Evolutionary conservation across 2,329 filamentous ascomycete genomes (phyloP).

Genomic region (Alternaria solani): DNA sequence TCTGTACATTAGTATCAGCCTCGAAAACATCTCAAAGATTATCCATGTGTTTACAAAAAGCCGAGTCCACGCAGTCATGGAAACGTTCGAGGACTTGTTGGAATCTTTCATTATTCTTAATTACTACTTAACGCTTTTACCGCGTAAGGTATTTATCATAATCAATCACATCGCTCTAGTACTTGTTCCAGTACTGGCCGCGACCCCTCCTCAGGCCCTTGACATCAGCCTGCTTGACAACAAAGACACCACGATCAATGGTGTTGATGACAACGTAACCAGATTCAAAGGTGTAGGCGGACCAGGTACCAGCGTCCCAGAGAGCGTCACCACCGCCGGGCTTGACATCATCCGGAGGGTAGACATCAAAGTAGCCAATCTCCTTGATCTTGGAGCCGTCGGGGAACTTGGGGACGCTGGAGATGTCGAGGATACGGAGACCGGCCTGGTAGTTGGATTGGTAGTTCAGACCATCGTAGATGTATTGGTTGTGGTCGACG

Average conservation of each 20-base stretch:
- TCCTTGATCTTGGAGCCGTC: slow-evolving; percentile 52
- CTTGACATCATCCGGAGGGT: slow-evolving; percentile 51
- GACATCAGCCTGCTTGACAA: slow-evolving; percentile 36
- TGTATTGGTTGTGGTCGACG: slow-evolving; percentile 59
- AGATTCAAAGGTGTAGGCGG: slow-evolving; percentile 52
- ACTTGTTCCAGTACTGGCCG: slow-evolving; percentile 36
- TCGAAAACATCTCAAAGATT: background rate
- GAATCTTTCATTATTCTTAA: background rate
- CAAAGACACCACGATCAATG: slow-evolving; percentile 55
- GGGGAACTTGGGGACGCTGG: slow-evolving; percentile 48
- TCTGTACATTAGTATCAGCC: background rate
- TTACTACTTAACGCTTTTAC: background rate
- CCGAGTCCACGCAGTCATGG: background rate
- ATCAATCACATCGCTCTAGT: background rate
- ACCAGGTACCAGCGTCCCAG: slow-evolving; percentile 55
- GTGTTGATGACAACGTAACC: slow-evolving; percentile 59
- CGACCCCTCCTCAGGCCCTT: slow-evolving; percentile 35
- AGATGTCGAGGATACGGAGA: slow-evolving; percentile 54
- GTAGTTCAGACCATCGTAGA: slow-evolving; percentile 52
- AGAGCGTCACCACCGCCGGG: slow-evolving; percentile 47
- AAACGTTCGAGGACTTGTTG: background rate
- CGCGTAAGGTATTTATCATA: background rate
- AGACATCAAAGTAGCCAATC: slow-evolving; percentile 55
- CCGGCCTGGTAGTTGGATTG: slow-evolving; percentile 57
- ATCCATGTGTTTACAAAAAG: background rate